These are phyloP conservation scores for Euryodendron excelsum DNA, from an alignment of 148 eudicot species.

Conservation along the genomic window DNA sequence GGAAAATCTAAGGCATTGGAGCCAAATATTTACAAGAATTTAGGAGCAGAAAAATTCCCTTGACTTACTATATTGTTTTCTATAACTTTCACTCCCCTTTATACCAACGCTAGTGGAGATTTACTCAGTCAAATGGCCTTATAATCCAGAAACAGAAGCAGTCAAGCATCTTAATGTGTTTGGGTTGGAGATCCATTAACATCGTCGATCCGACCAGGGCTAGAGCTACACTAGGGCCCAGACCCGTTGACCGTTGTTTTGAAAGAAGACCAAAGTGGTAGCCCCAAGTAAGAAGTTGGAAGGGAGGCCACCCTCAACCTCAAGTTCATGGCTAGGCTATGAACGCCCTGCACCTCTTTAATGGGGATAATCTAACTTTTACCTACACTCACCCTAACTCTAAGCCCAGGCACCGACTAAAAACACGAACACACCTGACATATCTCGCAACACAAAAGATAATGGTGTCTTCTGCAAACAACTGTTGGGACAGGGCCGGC, in stretches of 20 bases:
- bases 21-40: background rate
- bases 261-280: too few species aligned
- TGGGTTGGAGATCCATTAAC: background rate
- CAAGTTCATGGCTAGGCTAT: background rate
- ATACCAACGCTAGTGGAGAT: background rate
- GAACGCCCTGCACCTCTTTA: background rate
- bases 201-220: background rate
- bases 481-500: too few species aligned
- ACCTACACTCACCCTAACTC: background rate
- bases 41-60: background rate
- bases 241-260: too few species aligned
- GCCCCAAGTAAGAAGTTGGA: too few species aligned
- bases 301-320: background rate
- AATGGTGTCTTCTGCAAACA: too few species aligned
- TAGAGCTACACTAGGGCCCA: background rate
- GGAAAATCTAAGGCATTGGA: background rate
- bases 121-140: background rate
- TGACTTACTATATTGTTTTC: background rate
- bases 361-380: background rate
- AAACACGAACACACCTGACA: background rate
- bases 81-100: background rate
- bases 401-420: background rate
- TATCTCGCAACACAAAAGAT: too few species aligned
- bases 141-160: background rate
- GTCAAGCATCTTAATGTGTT: background rate